These are phyloP conservation scores for Elsinoe arachidis DNA, from an alignment of 2,329 filamentous ascomycete genomes.

Conservation along the genomic window DNA sequence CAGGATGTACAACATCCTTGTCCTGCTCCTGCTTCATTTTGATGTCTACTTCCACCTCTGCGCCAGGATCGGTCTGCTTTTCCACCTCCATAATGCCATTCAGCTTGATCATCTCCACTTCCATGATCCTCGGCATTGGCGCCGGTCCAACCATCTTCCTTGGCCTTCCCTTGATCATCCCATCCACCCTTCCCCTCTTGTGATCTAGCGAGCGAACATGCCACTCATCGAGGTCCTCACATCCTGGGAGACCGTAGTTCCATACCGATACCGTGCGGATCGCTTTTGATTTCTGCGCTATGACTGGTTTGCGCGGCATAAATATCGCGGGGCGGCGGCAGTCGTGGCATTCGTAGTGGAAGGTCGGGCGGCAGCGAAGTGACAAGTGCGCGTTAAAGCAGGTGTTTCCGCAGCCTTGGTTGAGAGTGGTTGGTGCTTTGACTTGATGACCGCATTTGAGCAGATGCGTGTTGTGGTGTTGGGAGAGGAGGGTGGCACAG, in stretches of 20 bases:
- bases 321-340: background rate
- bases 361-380: background rate
- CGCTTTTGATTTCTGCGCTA: background rate
- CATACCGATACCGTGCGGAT: background rate
- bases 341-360: background rate
- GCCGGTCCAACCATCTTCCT: no score
- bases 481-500: background rate
- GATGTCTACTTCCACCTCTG: no score
- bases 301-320: background rate
- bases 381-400: background rate
- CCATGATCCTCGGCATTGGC: no score
- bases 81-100: no score
- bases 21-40: no score
- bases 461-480: background rate
- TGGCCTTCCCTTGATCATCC: no score
- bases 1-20: no score
- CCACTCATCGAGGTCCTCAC: background rate
- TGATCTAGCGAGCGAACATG: no score
- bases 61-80: no score
- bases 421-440: background rate
- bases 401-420: background rate
- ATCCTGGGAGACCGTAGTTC: background rate
- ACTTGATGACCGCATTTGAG: background rate
- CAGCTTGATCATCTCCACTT: no score
- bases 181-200: no score